These are phyloP conservation scores for Alopecurus myosuroides DNA, from an alignment of 176 grass and related monocot species.

Conservation along the genomic window DNA sequence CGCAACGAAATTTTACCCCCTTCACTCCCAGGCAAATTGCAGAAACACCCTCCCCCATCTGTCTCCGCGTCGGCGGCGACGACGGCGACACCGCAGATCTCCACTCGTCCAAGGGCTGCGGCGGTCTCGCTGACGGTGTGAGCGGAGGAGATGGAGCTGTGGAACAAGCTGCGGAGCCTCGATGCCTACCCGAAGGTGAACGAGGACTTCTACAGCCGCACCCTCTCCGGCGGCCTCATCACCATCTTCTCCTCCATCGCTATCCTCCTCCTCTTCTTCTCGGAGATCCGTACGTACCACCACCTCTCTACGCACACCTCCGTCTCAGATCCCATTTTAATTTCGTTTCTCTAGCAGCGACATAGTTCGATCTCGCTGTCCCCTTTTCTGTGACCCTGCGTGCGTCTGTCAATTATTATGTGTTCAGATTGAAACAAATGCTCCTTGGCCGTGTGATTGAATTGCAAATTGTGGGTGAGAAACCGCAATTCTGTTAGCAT, in stretches of 20 bases:
- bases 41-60: constrained; percentile 33
- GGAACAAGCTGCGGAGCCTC: constrained; percentile 76
- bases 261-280: constrained; percentile 88
- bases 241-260: constrained; percentile 84
- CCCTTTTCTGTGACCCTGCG: neutral
- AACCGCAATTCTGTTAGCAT: neutral
- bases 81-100: constrained; percentile 42
- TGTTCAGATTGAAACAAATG: neutral
- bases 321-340: constrained; percentile 19
- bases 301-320: neutral
- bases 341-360: neutral
- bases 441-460: neutral
- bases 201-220: constrained; percentile 99
- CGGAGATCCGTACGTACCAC: constrained; percentile 83
- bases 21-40: constrained; percentile 8
- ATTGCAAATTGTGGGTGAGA: neutral
- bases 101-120: constrained; percentile 26
- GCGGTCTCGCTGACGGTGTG: constrained; percentile 8
- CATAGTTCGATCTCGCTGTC: neutral
- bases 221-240: constrained; percentile 92
- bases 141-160: constrained; percentile 65
- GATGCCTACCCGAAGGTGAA: constrained; percentile 99
- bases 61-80: constrained; percentile 19
- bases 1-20: neutral
- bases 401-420: neutral